Conservation (phyloP, 768 basidiomycete genomes). For the Termitomyces sp. region DNA sequence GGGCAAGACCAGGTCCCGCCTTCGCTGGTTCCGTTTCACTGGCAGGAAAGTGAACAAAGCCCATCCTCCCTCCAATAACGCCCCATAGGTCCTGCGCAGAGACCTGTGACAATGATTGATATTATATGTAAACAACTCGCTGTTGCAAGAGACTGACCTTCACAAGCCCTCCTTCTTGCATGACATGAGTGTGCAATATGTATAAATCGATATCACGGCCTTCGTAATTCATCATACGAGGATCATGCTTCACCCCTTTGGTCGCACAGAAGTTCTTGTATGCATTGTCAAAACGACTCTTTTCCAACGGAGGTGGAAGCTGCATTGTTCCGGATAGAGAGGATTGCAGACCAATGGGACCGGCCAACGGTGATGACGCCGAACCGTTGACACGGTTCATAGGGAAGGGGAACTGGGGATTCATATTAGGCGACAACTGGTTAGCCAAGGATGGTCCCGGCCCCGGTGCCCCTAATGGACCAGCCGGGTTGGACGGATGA, state of each 20-base stretch:
- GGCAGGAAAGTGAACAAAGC: conserved; percentile 60
- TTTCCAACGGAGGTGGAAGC: conserved; percentile 40
- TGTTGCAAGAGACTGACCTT: conserved; percentile 30
- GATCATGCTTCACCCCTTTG: conserved; percentile 34
- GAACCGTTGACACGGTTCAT: conserved; percentile 6
- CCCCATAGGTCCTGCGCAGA: conserved; percentile 54
- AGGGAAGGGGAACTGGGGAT: conserved; percentile 20
- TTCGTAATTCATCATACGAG: conserved; percentile 42
- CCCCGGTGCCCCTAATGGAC: conserved; percentile 1
- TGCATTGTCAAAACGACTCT: conserved; percentile 43
- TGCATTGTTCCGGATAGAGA: conserved; percentile 8
- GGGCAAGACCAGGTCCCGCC: conserved; percentile 56
- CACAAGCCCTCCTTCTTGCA: conserved; percentile 47
- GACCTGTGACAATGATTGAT: conserved; percentile 34
- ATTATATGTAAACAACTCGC: neutral
- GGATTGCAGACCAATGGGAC: conserved; percentile 3
- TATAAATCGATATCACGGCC: conserved; percentile 55
- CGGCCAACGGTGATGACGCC: conserved; percentile 10
- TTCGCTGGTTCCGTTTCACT: conserved; percentile 55
- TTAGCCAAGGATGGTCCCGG: conserved; percentile 20
- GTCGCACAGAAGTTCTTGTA: conserved; percentile 44
- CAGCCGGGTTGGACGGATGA: conserved; percentile 20
- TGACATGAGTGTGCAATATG: conserved; percentile 51
- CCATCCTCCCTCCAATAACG: conserved; percentile 62
- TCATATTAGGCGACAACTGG: conserved; percentile 28